A percentile compares a stretch with the other conserved stretches of the same genome.
Evolutionary conservation across 106 monocot species (phyloP).

Genomic region (Dendrobium nobile): DNA sequence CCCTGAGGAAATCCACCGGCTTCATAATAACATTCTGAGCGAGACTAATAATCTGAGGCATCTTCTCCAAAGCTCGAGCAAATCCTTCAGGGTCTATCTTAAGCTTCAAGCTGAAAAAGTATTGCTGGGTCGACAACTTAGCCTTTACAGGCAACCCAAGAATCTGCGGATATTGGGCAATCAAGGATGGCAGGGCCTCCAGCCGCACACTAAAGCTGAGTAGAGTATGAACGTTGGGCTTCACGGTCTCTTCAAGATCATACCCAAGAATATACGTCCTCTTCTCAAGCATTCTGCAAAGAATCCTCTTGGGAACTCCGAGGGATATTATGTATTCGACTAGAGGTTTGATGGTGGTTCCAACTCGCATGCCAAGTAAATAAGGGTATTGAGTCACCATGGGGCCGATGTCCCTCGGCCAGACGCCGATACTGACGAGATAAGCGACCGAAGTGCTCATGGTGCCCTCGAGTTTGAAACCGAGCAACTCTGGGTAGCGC

Average conservation of each 20-base stretch:
- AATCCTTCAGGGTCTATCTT: slow-evolving; percentile 65
- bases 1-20: slow-evolving; percentile 65
- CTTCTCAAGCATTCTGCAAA: slow-evolving; percentile 77
- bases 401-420: slow-evolving; percentile 60
- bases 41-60: slow-evolving; percentile 85
- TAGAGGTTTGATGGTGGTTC: slow-evolving; percentile 81
- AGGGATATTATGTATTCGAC: slow-evolving; percentile 59
- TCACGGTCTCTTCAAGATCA: slow-evolving; percentile 64
- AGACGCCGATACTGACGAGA: slow-evolving; percentile 79
- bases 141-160: slow-evolving; percentile 65
- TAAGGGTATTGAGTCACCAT: slow-evolving; percentile 56
- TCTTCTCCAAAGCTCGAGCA: slow-evolving; percentile 61
- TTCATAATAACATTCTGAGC: slow-evolving; percentile 47
- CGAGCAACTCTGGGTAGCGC: slow-evolving; percentile 73
- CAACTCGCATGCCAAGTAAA: slow-evolving; percentile 83
- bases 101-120: slow-evolving; percentile 58
- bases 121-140: slow-evolving; percentile 62
- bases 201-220: slow-evolving; percentile 49
- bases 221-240: slow-evolving; percentile 62
- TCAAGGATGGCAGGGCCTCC: slow-evolving; percentile 42
- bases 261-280: slow-evolving; percentile 78
- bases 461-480: slow-evolving; percentile 92
- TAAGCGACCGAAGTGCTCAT: slow-evolving; percentile 97
- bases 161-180: slow-evolving; percentile 61
- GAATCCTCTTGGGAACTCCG: slow-evolving; percentile 45